Percentiles rank a stretch among this genome's conserved stretches.
Conservation (phyloP, 768 basidiomycete genomes). For the Cystofilobasidium macerans region DNA sequence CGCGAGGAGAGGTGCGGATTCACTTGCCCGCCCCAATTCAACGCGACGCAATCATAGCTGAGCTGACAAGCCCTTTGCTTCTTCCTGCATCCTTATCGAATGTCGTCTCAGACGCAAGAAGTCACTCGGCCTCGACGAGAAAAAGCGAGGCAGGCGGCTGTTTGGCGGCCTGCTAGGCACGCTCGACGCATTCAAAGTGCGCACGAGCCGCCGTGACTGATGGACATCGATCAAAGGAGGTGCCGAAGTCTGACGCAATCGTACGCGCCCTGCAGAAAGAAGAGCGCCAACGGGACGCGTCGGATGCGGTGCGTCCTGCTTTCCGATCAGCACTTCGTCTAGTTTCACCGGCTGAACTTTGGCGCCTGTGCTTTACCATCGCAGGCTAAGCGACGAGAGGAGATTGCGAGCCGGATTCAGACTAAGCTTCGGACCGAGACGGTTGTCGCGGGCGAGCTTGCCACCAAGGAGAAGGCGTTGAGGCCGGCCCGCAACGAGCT, state of each 20-base stretch:
- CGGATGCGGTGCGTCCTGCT: constrained; percentile 12
- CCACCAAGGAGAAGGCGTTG: constrained; percentile 10
- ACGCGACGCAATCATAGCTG: too few relatives aligned
- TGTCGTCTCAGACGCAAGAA: constrained; percentile 10
- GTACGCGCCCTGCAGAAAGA: constrained; percentile 23
- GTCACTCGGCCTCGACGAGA: constrained; percentile 20
- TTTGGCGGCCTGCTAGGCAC: constrained; percentile 24
- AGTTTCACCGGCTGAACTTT: too few relatives aligned
- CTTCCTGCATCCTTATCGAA: too few relatives aligned
- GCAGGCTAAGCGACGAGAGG: constrained; percentile 19
- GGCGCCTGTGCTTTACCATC: not conserved
- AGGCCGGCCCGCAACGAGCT: not conserved
- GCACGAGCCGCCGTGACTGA: too few relatives aligned
- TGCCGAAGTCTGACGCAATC: too few relatives aligned
- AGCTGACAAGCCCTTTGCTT: too few relatives aligned
- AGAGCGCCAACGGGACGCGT: constrained; percentile 21
- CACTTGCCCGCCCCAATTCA: not conserved
- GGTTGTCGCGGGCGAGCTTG: constrained; percentile 11
- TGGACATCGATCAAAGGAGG: too few relatives aligned
- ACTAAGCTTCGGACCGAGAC: constrained; percentile 21
- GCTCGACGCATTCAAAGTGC: constrained; percentile 21
- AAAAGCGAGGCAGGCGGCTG: constrained; percentile 24
- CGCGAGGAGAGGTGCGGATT: constrained; percentile 7
- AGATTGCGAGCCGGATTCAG: constrained; percentile 21
- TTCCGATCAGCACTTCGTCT: not conserved